Percentiles rank a stretch among this genome's conserved stretches.
phyloP scores from a whole-genome alignment of 2,329 filamentous ascomycete genomes.

The Erysiphe pulchra region DNA sequence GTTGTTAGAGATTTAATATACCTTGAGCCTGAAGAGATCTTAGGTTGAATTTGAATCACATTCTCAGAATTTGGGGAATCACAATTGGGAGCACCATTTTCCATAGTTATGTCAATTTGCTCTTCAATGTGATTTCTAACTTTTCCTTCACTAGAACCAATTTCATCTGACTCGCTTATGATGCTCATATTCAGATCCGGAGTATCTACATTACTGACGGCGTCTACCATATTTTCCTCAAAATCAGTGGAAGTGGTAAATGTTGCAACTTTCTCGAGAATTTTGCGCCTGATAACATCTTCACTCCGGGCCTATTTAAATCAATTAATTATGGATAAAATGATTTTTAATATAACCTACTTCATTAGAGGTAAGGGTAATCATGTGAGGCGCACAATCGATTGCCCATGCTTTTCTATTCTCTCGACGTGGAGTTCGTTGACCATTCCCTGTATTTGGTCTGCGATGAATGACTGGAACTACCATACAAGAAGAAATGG shows the following conservation, averaged over 20 bases:
- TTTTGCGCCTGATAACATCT: slow-evolving; percentile 53
- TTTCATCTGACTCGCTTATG: slow-evolving; percentile 25
- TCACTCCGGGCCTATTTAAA: slow-evolving; percentile 23
- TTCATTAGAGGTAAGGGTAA: slow-evolving; percentile 52
- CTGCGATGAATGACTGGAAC: slow-evolving; percentile 44
- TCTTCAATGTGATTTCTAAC: slow-evolving; percentile 51
- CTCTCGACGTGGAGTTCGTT: slow-evolving; percentile 9
- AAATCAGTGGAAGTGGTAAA: slow-evolving; percentile 49
- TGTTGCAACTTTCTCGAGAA: slow-evolving; percentile 48
- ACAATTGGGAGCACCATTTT: slow-evolving; percentile 20
- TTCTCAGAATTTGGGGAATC: background rate
- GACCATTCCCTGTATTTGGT: slow-evolving; percentile 11
- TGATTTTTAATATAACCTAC: slow-evolving; percentile 15
- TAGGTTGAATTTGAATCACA: background rate
- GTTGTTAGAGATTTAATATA: background rate
- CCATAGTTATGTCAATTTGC: slow-evolving; percentile 75
- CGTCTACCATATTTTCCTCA: slow-evolving; percentile 17
- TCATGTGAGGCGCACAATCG: slow-evolving; percentile 31
- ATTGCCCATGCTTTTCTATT: slow-evolving; percentile 14
- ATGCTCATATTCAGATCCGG: slow-evolving; percentile 44
- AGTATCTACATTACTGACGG: slow-evolving; percentile 7
- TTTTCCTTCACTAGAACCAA: slow-evolving; percentile 41
- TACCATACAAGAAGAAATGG: slow-evolving; percentile 37
- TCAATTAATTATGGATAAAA: background rate
- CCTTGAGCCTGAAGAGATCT: background rate